phyloP scores from a whole-genome alignment of 345 rosid genomes.

The Iberis pinnata region DNA sequence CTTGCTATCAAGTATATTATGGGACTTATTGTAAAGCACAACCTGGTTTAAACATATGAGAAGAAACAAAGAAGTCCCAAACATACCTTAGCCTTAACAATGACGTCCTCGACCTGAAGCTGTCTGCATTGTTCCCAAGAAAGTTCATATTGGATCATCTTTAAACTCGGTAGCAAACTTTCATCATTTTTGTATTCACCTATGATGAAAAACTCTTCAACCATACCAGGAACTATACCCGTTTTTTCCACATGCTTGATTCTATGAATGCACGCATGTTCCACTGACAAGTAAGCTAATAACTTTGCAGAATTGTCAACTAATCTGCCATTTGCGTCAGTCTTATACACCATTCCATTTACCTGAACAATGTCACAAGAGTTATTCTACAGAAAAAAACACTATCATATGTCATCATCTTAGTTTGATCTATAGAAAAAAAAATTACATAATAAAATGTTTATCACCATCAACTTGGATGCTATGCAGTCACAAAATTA shows the following conservation, averaged over 20 bases:
- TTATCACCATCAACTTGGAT: too few species aligned
- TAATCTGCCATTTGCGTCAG: constrained; percentile 65
- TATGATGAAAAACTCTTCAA: constrained; percentile 68
- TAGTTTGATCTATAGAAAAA: too few species aligned
- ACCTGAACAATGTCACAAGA: constrained; percentile 51
- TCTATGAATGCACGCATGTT: constrained; percentile 74
- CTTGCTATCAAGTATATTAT: constrained; percentile 65
- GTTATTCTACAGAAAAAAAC: too few species aligned
- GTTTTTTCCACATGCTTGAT: constrained; percentile 74
- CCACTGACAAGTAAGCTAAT: constrained; percentile 64
- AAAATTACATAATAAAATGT: too few species aligned
- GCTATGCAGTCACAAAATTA: too few species aligned
- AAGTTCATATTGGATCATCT: constrained; percentile 62
- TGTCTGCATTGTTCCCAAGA: constrained; percentile 97
- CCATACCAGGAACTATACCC: constrained; percentile 76
- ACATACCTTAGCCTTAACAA: constrained; percentile 80
- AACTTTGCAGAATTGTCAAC: constrained; percentile 88
- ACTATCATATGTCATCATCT: too few species aligned
- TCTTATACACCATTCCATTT: constrained; percentile 68
- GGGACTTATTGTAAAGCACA: constrained; percentile 60
- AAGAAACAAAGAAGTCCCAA: constrained; percentile 12
- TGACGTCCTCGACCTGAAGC: constrained; percentile 92
- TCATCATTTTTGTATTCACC: constrained; percentile 82
- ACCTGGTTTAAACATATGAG: too few species aligned
- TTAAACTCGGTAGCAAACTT: constrained; percentile 73